Conservation (phyloP, 1,284 basidiomycete genomes). For the Tetrapyrgos nigripes region DNA sequence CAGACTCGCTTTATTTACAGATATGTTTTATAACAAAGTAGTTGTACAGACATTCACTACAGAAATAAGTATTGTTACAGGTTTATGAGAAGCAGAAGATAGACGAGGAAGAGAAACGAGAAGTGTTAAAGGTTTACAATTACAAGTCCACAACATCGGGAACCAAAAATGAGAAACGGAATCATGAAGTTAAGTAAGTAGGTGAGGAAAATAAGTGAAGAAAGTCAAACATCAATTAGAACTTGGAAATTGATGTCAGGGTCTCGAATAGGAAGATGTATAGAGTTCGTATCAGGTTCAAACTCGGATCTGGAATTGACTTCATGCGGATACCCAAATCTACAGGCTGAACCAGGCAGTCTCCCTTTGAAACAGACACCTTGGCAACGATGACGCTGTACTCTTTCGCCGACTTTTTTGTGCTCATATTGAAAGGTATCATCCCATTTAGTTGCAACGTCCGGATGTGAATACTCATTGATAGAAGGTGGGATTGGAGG, state of each 20-base stretch:
- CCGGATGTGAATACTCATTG: background rate
- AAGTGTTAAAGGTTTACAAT: no score
- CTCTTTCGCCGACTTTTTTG: slow-evolving; percentile 13
- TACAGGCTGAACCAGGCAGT: slow-evolving; percentile 23
- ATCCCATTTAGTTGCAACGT: background rate
- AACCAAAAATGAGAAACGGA: no score
- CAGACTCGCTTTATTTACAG: no score
- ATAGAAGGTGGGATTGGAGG: slow-evolving; percentile 1
- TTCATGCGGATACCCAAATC: slow-evolving; percentile 24
- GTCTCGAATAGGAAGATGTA: slow-evolving; percentile 24
- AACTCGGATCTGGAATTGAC: slow-evolving; percentile 18
- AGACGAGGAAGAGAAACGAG: no score
- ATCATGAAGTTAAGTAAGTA: no score
- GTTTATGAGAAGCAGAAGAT: no score
- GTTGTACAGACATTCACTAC: no score
- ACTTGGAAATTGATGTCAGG: slow-evolving; percentile 34
- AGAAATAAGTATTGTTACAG: no score
- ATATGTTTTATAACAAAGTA: no score
- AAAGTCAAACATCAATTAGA: no score
- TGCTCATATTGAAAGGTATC: background rate
- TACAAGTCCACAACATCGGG: no score
- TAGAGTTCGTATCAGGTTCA: slow-evolving; percentile 26
- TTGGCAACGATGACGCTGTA: slow-evolving; percentile 25
- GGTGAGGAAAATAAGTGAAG: no score
- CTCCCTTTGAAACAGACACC: slow-evolving; percentile 29